A percentile compares a stretch with the other conserved stretches of the same genome.
These are phyloP conservation scores for Neurospora terricola DNA, from an alignment of 495 filamentous ascomycete genomes.

Conservation along the genomic window DNA sequence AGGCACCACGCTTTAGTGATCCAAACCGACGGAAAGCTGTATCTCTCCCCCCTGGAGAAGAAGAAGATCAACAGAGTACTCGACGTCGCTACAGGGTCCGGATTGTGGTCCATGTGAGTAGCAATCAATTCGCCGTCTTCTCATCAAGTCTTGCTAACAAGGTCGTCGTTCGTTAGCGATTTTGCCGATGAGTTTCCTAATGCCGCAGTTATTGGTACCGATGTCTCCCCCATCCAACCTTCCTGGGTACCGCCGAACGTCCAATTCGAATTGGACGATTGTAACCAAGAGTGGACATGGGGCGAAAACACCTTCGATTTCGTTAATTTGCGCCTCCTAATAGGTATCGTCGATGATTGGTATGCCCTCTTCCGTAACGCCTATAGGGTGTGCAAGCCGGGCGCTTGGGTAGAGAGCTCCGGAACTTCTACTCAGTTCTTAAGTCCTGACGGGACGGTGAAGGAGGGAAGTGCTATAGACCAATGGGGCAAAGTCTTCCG, in stretches of 20 bases:
- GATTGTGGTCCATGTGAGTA: constrained; percentile 32
- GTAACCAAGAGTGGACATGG: constrained; percentile 45
- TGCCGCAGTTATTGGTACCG: constrained; percentile 38
- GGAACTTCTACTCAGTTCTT: constrained; percentile 29
- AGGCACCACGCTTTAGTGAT: constrained; percentile 27
- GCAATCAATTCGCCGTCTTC: background rate
- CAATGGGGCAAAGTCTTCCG: constrained; percentile 33
- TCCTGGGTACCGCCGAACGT: constrained; percentile 44
- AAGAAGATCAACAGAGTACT: constrained; percentile 37
- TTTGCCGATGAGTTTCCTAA: constrained; percentile 39
- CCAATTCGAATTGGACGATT: constrained; percentile 44
- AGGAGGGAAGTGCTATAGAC: constrained; percentile 30
- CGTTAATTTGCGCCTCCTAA: constrained; percentile 49
- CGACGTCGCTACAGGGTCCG: constrained; percentile 61
- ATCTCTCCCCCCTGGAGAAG: constrained; percentile 18
- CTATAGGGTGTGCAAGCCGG: constrained; percentile 20
- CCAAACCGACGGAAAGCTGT: constrained; percentile 34
- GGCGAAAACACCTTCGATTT: constrained; percentile 49
- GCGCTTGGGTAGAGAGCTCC: constrained; percentile 33
- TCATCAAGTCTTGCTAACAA: background rate
- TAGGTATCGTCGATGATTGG: constrained; percentile 49
- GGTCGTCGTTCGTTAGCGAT: background rate
- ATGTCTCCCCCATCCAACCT: constrained; percentile 44
- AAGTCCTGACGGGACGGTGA: constrained; percentile 42
- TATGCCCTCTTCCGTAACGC: constrained; percentile 23